Base-by-base conservation (phyloP, 2,329 filamentous ascomycete genomes). In the Massarina eburnea region DNA sequence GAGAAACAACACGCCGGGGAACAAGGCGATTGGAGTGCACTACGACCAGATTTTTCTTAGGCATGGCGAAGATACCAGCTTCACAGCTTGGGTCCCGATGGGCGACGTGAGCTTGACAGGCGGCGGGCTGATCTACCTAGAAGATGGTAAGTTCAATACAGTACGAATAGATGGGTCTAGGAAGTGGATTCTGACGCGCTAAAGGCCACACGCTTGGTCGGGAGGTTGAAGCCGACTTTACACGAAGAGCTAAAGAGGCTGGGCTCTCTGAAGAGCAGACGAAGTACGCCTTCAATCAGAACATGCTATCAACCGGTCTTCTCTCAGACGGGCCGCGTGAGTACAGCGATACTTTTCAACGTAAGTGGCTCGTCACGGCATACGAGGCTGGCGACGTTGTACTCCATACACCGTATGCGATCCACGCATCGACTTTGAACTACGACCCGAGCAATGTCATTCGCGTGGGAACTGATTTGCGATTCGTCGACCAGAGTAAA, bases 11-110 rank as follows among this genome's bases (percentile, higher is more conserved):
- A 78, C 76, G 0, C 80, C 80, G 0, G 73, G 74, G 0, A 80
- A 78, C 39, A 78, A 79, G 51, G 78, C 80, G 0, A 82, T 82
- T 48, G 80, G 80, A 0, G 80, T 83, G 3, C 80, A 83, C 49
- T 83, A 83, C 53, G 80, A 83, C 54, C 79, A 83, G 63, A 81
- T 78, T 18, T 83, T 82, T 54, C 60, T 83, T 38, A 62, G 79
- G 1, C 60, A 81, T 55, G 80, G 80, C 1, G 79, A 81, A 39
- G 74, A 77, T 1, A 80, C 78, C 0, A 75, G 72, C 22, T 65
- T 82, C 1, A 83, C 80, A 3, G 80, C 78, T 0, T 83, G 80
- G 80, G 75, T 82, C 0, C 77, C 80, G 0, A 79, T 82, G 51
- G 79, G 79, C 0, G 76, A 81, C 56, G 59, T 82, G 3, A 70